phyloP scores from a whole-genome alignment of 805 yeast species.

The Kodamaea kaohsiungensis region DNA sequence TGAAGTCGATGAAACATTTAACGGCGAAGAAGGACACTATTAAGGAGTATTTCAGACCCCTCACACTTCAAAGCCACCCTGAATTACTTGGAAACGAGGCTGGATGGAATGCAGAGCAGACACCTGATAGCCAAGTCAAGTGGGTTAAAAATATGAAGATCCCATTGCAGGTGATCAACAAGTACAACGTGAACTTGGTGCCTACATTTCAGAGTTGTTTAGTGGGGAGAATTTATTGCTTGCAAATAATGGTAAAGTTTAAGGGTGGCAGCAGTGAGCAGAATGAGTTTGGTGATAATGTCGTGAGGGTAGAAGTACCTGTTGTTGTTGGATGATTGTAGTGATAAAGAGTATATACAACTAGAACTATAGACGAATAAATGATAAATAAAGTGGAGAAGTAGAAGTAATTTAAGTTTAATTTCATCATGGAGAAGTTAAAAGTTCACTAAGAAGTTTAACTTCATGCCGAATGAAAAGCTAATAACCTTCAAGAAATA shows the following conservation, averaged over 20 bases:
- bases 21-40: slow-evolving; percentile 43
- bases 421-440: too few relatives aligned
- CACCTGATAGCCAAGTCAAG: slow-evolving; percentile 22
- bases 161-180: slow-evolving; percentile 43
- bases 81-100: slow-evolving; percentile 23
- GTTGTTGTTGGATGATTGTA: slow-evolving; percentile 30
- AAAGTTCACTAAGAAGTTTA: too few relatives aligned
- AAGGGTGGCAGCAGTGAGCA: slow-evolving; percentile 39
- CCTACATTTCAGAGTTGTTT: slow-evolving; percentile 68
- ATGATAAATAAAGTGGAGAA: neutral
- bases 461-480: too few relatives aligned
- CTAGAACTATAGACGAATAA: neutral
- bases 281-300: slow-evolving; percentile 32
- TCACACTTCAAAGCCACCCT: slow-evolving; percentile 25
- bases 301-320: slow-evolving; percentile 37
- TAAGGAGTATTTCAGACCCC: slow-evolving; percentile 34
- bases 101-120: slow-evolving; percentile 31
- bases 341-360: neutral
- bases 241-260: slow-evolving; percentile 40
- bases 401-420: neutral
- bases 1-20: slow-evolving; percentile 39
- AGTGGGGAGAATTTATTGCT: slow-evolving; percentile 57
- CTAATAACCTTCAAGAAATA: too few relatives aligned
- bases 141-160: slow-evolving; percentile 37
- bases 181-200: slow-evolving; percentile 49